phyloP scores from a whole-genome alignment of 2,329 filamentous ascomycete species.

The Calonectria multiphialidica region DNA sequence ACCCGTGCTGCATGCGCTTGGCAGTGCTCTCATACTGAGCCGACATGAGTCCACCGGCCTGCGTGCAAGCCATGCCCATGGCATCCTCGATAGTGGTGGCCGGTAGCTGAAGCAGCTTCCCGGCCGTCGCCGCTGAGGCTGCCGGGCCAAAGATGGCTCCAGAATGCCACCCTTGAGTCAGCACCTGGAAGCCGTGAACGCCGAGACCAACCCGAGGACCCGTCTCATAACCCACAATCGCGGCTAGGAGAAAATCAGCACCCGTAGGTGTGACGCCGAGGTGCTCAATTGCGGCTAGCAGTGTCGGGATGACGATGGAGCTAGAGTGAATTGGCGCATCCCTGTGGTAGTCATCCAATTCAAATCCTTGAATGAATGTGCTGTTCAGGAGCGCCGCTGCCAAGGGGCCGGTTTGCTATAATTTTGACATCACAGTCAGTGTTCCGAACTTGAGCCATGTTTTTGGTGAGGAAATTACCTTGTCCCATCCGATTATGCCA shows the following conservation, averaged over 20 bases:
- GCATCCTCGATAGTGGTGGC: background rate
- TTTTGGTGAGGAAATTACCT: background rate
- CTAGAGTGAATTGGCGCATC: background rate
- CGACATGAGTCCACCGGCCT: background rate
- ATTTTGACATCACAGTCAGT: too few relatives aligned
- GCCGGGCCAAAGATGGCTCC: background rate
- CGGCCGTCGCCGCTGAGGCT: background rate
- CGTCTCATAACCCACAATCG: background rate
- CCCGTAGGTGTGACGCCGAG: background rate
- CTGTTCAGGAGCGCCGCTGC: background rate
- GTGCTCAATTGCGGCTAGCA: background rate
- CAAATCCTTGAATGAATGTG: constrained; percentile 1
- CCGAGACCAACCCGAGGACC: background rate
- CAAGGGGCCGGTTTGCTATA: background rate
- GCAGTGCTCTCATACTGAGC: background rate
- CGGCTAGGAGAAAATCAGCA: background rate
- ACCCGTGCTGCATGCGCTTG: background rate
- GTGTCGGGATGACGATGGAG: background rate
- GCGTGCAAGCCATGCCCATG: background rate
- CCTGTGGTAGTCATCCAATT: background rate
- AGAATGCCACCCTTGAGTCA: constrained; percentile 2
- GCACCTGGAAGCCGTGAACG: background rate
- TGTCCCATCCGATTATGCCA: background rate
- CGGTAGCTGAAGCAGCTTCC: background rate
- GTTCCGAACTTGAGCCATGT: too few relatives aligned